Conservation (phyloP, 1,284 basidiomycete genomes). For the Melampsora americana region DNA sequence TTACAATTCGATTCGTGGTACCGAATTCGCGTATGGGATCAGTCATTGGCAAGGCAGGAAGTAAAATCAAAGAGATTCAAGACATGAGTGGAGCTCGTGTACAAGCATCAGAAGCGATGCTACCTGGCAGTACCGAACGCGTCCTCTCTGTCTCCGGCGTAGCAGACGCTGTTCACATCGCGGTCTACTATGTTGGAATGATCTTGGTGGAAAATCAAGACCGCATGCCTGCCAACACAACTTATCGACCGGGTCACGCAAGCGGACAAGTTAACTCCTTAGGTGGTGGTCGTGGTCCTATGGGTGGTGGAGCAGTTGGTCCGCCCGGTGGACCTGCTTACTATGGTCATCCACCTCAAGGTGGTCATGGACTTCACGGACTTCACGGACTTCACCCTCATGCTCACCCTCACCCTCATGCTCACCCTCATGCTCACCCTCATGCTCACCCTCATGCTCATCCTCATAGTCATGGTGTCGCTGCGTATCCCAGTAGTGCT, state of each 20-base stretch:
- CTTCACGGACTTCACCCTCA: slow-evolving; percentile 43
- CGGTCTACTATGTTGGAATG: slow-evolving; percentile 97
- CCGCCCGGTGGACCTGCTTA: slow-evolving; percentile 36
- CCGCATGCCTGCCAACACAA: slow-evolving; percentile 65
- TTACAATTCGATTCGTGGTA: slow-evolving; percentile 99
- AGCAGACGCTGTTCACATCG: slow-evolving; percentile 99
- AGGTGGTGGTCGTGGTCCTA: slow-evolving; percentile 57
- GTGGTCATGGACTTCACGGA: slow-evolving; percentile 51
- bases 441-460: slow-evolving; percentile 54
- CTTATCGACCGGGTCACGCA: slow-evolving; percentile 44
- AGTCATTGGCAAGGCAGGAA: slow-evolving; percentile 94
- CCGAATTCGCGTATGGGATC: slow-evolving; percentile 99
- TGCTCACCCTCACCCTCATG: slow-evolving; percentile 50
- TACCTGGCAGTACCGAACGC: slow-evolving; percentile 98
- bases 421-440: slow-evolving; percentile 57
- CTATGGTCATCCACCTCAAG: slow-evolving; percentile 47
- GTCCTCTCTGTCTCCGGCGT: slow-evolving; percentile 96
- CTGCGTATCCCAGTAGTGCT: slow-evolving; percentile 55
- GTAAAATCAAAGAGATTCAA: slow-evolving; percentile 99
- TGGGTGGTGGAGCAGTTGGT: slow-evolving; percentile 54
- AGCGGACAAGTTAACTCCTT: slow-evolving; percentile 54
- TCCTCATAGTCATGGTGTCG: slow-evolving; percentile 49
- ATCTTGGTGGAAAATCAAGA: slow-evolving; percentile 94
- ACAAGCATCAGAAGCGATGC: slow-evolving; percentile 95
- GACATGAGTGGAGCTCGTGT: slow-evolving; percentile 93